phyloP scores from a whole-genome alignment of 768 basidiomycete species.

The Calocera cornea region DNA sequence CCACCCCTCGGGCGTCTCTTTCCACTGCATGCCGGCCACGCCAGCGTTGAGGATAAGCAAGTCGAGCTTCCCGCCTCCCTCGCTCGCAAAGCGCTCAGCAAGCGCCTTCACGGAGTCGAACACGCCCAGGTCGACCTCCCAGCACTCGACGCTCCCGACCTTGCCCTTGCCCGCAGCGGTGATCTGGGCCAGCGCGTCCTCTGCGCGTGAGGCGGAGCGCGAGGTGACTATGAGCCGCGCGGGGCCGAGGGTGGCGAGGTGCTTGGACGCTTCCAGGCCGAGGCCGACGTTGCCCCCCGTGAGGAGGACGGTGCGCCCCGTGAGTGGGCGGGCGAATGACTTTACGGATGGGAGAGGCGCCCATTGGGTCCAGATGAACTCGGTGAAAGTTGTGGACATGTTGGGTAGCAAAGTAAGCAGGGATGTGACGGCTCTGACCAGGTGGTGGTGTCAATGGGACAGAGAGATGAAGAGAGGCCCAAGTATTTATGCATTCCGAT shows the following conservation, averaged over 20 bases:
- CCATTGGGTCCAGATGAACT: background rate
- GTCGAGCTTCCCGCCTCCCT: slow-evolving; percentile 25
- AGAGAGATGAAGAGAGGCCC: too few species aligned
- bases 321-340: background rate
- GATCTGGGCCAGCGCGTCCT: background rate
- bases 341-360: background rate
- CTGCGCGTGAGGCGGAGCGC: background rate
- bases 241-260: background rate
- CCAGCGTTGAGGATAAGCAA: slow-evolving; percentile 37
- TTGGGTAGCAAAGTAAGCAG: background rate
- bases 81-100: slow-evolving; percentile 22
- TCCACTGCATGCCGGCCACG: slow-evolving; percentile 10
- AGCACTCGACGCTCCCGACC: slow-evolving; percentile 24
- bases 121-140: slow-evolving; percentile 30
- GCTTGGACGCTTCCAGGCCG: background rate
- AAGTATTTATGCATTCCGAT: too few species aligned
- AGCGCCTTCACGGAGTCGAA: slow-evolving; percentile 33
- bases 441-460: too few species aligned
- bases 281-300: slow-evolving; percentile 1
- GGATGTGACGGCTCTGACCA: too few species aligned
- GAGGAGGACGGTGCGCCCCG: slow-evolving; percentile 1
- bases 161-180: slow-evolving; percentile 3
- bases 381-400: background rate
- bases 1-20: slow-evolving; percentile 33
- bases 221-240: background rate